Evolutionary conservation across 441 rosid species (phyloP).

Genomic region (Erodium texanum): DNA sequence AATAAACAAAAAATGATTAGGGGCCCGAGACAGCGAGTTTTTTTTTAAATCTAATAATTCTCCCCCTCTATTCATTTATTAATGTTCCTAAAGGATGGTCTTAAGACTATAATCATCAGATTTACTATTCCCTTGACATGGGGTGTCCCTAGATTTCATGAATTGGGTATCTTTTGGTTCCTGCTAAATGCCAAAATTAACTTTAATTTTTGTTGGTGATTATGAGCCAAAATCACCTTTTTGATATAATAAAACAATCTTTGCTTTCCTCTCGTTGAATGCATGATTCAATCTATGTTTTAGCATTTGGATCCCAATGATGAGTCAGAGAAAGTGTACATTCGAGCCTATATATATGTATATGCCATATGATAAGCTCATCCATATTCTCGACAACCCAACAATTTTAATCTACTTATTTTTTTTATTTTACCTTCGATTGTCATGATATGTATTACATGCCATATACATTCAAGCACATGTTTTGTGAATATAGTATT

Average conservation of each 20-base stretch:
- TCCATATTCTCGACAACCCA: not conserved
- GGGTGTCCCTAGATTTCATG: conserved; percentile 3
- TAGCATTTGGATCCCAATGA: not conserved
- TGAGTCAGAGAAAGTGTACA: not conserved
- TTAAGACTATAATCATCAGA: not conserved
- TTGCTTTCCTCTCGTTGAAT: not conserved
- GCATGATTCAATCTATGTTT: not conserved
- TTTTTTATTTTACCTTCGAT: not conserved
- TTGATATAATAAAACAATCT: not conserved
- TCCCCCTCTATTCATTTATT: too few relatives aligned
- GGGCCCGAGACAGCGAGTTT: not conserved
- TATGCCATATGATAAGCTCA: not conserved
- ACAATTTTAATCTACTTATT: not conserved
- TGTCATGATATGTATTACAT: too few relatives aligned
- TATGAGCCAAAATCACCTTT: conserved; percentile 2
- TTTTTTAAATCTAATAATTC: too few relatives aligned
- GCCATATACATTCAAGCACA: too few relatives aligned
- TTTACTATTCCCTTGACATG: conserved; percentile 3
- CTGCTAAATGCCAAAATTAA: not conserved
- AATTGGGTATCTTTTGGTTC: not conserved
- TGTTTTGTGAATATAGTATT: too few relatives aligned
- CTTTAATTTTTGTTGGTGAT: not conserved
- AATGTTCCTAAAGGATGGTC: not conserved
- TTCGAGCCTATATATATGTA: not conserved
- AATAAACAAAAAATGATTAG: not conserved